Conservation (phyloP, 805 yeast genomes). For the Diddensiella santjacobensis region DNA sequence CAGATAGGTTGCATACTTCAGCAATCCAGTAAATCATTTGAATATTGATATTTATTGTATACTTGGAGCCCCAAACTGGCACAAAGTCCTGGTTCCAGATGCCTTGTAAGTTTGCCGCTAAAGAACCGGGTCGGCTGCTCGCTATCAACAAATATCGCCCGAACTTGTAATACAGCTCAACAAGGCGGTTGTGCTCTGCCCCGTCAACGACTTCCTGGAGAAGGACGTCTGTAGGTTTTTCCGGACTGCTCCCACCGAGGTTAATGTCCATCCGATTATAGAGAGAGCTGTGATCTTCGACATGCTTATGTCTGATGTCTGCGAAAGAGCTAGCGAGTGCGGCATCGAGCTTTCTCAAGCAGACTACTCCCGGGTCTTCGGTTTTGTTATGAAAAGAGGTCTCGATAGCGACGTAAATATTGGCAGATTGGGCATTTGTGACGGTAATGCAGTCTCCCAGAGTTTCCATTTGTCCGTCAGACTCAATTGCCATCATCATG, state of each 20-base stretch:
- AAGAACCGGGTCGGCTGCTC: conserved; percentile 7
- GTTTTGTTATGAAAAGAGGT: background rate
- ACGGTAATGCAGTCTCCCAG: background rate
- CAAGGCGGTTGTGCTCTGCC: background rate
- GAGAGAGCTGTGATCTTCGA: background rate
- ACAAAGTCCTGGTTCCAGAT: conserved; percentile 8
- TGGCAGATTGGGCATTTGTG: conserved; percentile 1
- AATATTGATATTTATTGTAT: conserved; percentile 12
- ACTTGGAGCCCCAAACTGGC: conserved; percentile 14
- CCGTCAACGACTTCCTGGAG: background rate
- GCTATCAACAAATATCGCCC: conserved; percentile 12
- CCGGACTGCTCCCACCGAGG: background rate
- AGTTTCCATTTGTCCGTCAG: background rate
- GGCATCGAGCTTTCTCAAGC: background rate
- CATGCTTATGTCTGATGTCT: background rate
- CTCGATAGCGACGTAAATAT: background rate
- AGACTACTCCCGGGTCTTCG: background rate
- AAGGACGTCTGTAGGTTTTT: background rate
- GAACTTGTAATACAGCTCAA: conserved; percentile 6
- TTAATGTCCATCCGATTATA: conserved; percentile 1
- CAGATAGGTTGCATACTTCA: conserved; percentile 5
- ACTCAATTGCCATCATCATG: background rate
- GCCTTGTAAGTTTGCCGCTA: conserved; percentile 11
- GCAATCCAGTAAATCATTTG: conserved; percentile 14
- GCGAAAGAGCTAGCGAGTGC: background rate